phyloP scores from a whole-genome alignment of 2,329 filamentous ascomycete genomes.

The Xylaria multiplex region DNA sequence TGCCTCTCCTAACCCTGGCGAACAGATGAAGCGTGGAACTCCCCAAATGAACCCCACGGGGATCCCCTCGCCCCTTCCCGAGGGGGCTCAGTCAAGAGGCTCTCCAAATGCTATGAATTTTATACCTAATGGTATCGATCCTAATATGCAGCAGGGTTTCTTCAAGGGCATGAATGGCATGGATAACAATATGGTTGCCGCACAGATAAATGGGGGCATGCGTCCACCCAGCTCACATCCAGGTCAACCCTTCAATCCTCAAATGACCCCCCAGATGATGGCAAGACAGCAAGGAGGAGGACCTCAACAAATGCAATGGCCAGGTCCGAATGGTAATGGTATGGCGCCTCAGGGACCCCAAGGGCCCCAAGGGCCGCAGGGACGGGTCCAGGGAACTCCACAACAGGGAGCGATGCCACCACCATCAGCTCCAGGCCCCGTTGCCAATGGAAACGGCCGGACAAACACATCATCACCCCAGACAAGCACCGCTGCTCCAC shows the following conservation, averaged over 20 bases:
- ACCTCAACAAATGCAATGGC: constrained; percentile 59
- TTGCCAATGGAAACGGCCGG: constrained; percentile 60
- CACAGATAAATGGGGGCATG: constrained; percentile 72
- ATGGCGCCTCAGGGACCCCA: constrained; percentile 55
- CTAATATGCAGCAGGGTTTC: constrained; percentile 68
- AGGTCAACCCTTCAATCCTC: constrained; percentile 59
- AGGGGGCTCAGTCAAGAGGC: constrained; percentile 72
- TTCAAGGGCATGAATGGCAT: constrained; percentile 65
- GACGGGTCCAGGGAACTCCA: constrained; percentile 73
- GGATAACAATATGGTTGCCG: constrained; percentile 64
- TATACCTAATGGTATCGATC: constrained; percentile 71
- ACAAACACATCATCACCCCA: constrained; percentile 68
- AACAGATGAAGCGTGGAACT: constrained; percentile 82
- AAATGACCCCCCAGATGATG: constrained; percentile 72
- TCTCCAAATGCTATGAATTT: constrained; percentile 74
- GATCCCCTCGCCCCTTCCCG: constrained; percentile 77
- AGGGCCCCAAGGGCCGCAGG: constrained; percentile 60
- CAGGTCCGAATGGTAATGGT: constrained; percentile 56
- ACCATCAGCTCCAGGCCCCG: constrained; percentile 66
- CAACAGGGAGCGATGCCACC: constrained; percentile 77
- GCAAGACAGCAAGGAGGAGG: constrained; percentile 53
- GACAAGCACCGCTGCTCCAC: constrained; percentile 73
- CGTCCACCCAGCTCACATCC: constrained; percentile 76
- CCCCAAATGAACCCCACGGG: constrained; percentile 76
- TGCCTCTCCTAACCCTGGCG: constrained; percentile 79